phyloP scores from a whole-genome alignment of 176 grass and related monocot genomes.

The Carex scoparia region DNA sequence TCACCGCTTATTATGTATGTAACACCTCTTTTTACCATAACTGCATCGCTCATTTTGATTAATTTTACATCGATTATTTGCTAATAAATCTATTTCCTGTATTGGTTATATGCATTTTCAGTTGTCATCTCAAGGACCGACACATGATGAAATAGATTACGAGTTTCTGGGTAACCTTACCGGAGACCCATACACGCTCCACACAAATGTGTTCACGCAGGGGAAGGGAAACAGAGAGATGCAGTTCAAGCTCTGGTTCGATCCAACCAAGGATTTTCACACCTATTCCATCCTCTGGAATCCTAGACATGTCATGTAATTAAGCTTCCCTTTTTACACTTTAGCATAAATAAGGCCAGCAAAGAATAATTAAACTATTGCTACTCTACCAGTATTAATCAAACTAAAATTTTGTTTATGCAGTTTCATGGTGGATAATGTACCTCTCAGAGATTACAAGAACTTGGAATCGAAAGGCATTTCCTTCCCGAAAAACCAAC shows the following conservation, averaged over 20 bases:
- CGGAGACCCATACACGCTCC: slow-evolving; percentile 70
- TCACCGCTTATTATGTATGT: slow-evolving; percentile 77
- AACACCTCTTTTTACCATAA: too few species aligned
- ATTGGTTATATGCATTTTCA: slow-evolving; percentile 3
- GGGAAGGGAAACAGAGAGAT: slow-evolving; percentile 68
- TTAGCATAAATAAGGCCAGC: neutral
- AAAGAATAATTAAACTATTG: neutral
- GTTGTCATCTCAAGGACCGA: slow-evolving; percentile 65
- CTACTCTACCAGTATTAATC: neutral
- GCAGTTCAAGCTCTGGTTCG: slow-evolving; percentile 89
- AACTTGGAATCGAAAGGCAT: slow-evolving; percentile 67
- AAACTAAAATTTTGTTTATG: neutral
- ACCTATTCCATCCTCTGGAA: slow-evolving; percentile 94
- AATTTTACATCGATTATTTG: neutral
- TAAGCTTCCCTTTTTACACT: neutral
- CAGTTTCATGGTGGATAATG: slow-evolving; percentile 89
- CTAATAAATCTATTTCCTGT: neutral
- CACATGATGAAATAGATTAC: slow-evolving; percentile 83
- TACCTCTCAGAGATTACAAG: slow-evolving; percentile 70
- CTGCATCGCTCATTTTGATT: neutral
- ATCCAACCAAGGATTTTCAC: slow-evolving; percentile 82
- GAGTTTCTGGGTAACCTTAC: slow-evolving; percentile 80
- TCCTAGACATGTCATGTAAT: slow-evolving; percentile 71
- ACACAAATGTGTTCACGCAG: slow-evolving; percentile 86
- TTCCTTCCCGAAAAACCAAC: slow-evolving; percentile 76